These are phyloP conservation scores for Coniosporium apollinis DNA, from an alignment of 495 filamentous ascomycete species.

Conservation along the genomic window DNA sequence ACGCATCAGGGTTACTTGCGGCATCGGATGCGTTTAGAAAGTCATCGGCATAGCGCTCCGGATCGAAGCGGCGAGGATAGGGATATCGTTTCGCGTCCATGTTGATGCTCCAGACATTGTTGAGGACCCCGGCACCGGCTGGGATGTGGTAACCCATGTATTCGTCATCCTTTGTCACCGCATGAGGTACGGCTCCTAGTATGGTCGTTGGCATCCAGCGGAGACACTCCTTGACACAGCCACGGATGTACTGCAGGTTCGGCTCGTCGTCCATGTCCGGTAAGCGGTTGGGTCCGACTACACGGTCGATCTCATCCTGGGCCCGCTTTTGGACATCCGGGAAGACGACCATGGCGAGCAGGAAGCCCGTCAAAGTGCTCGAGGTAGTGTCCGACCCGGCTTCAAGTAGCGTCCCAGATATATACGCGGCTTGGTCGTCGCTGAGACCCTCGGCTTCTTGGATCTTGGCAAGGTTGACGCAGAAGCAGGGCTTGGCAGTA, in stretches of 20 bases:
- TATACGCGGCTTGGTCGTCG: conserved; percentile 28
- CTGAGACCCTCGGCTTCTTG: conserved; percentile 20
- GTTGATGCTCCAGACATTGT: conserved; percentile 14
- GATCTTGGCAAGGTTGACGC: conserved; percentile 14
- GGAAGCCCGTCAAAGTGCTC: neutral
- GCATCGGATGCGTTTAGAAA: conserved; percentile 6
- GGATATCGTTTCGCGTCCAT: conserved; percentile 10
- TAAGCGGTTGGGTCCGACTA: conserved; percentile 1
- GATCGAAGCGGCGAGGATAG: conserved; percentile 11
- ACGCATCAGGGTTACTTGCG: conserved; percentile 6
- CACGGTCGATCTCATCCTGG: conserved; percentile 7
- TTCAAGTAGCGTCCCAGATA: conserved; percentile 6
- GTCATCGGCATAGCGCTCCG: conserved; percentile 10
- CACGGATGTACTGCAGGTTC: conserved; percentile 8
- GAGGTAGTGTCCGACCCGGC: conserved; percentile 6
- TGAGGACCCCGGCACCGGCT: conserved; percentile 11
- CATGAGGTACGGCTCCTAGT: conserved; percentile 19
- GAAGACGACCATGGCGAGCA: conserved; percentile 1
- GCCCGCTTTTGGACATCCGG: conserved; percentile 6
- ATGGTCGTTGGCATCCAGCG: conserved; percentile 15
- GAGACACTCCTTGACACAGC: conserved; percentile 6
- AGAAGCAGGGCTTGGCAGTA: conserved; percentile 15
- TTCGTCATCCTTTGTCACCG: conserved; percentile 17
- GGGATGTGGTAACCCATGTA: conserved; percentile 19
- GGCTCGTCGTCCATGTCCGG: conserved; percentile 2